Evolutionary conservation across 78 protist species (phyloP).

Genomic region (Dictyostelium capitatum): DNA sequence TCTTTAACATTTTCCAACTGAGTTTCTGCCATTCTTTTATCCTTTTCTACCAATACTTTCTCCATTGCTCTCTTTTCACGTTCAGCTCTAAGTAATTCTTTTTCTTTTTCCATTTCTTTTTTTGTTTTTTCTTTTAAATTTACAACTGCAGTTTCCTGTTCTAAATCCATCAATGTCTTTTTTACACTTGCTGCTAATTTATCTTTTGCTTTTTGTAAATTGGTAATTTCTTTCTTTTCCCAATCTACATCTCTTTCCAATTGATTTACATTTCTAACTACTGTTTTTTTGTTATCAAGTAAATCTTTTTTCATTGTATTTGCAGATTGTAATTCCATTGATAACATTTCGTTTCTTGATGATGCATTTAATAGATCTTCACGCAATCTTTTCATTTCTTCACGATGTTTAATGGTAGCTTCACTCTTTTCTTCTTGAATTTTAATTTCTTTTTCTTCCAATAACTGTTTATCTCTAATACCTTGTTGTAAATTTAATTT

Average conservation of each 20-base stretch:
- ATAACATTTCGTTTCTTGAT: conserved; percentile 14
- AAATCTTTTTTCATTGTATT: conserved; percentile 2
- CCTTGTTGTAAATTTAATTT: conserved; percentile 29
- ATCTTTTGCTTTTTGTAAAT: conserved; percentile 48
- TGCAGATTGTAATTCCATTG: conserved; percentile 20
- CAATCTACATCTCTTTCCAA: conserved; percentile 30
- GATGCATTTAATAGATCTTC: conserved; percentile 46
- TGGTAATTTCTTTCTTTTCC: conserved; percentile 27
- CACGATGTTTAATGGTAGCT: conserved; percentile 37
- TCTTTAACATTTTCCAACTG: conserved; percentile 22
- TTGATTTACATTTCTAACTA: conserved; percentile 10
- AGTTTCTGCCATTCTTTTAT: conserved; percentile 43
- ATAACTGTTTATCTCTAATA: conserved; percentile 4
- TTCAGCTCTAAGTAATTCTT: conserved; percentile 24
- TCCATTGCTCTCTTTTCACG: conserved; percentile 29
- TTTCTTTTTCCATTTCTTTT: conserved; percentile 64
- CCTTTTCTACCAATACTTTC: conserved; percentile 54
- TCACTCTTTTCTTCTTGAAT: conserved; percentile 27
- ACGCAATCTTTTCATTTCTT: conserved; percentile 55
- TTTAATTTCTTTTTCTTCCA: conserved; percentile 21
- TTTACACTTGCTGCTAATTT: conserved; percentile 32
- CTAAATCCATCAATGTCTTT: conserved; percentile 40
- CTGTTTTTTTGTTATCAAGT: not conserved
- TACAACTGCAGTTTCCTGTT: conserved; percentile 49
- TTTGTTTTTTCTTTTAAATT: conserved; percentile 46